Percentiles rank a stretch among this genome's conserved stretches.
phyloP scores from a whole-genome alignment of 306 rosid species.

The Malus domestica region ASM211411v1 NC_041803.1:14153001-14153500 shows the following conservation, averaged over 20 bases:
- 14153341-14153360: neutral
- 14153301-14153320: constrained; percentile 67
- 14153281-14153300: constrained; percentile 53
- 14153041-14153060: constrained; percentile 33
- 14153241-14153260: neutral
- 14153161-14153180: constrained; percentile 30
- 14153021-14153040: constrained; percentile 41
- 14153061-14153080: constrained; percentile 43
- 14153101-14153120: constrained; percentile 71
- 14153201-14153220: no score
- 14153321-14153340: constrained; percentile 17
- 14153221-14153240: constrained; percentile 42
- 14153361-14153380: no score
- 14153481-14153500: no score
- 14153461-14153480: no score
- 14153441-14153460: no score
- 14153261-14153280: constrained; percentile 34
- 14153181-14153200: constrained; percentile 38
- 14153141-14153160: constrained; percentile 35
- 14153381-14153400: no score
- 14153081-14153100: constrained; percentile 47
- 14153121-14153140: constrained; percentile 45
- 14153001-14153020: constrained; percentile 51
- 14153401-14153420: no score
- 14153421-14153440: no score